Evolutionary conservation across 768 basidiomycete genomes (phyloP).

Genomic region (Mycena polygramma): DNA sequence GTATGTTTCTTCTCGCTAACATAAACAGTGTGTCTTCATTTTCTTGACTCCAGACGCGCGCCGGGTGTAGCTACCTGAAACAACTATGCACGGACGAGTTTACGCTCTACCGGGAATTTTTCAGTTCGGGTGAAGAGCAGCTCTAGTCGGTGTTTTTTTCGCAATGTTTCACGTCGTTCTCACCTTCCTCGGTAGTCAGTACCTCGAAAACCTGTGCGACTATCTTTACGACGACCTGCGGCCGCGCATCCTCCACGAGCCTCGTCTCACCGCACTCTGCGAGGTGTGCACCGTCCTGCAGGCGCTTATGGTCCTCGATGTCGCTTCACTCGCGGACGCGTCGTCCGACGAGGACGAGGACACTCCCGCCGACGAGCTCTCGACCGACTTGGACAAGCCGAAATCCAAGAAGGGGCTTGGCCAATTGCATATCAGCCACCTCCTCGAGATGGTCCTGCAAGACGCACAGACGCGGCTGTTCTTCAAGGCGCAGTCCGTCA

Average conservation of each 20-base stretch:
- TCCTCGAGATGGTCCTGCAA: constrained; percentile 62
- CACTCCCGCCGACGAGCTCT: constrained; percentile 33
- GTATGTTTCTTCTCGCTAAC: constrained; percentile 54
- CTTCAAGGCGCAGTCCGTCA: constrained; percentile 94
- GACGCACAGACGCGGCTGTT: constrained; percentile 96
- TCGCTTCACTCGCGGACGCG: constrained; percentile 58
- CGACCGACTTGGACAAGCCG: constrained; percentile 24
- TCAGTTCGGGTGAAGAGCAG: constrained; percentile 83
- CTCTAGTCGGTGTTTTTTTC: constrained; percentile 55
- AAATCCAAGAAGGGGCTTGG: constrained; percentile 48
- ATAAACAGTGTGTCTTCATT: constrained; percentile 3
- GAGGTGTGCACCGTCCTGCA: constrained; percentile 97
- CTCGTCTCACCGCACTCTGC: constrained; percentile 87
- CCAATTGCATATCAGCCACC: constrained; percentile 76
- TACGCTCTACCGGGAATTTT: constrained; percentile 86
- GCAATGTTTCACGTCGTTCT: neutral
- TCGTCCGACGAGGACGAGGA: constrained; percentile 49
- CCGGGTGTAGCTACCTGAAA: constrained; percentile 94
- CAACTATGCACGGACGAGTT: constrained; percentile 94
- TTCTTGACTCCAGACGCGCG: constrained; percentile 71
- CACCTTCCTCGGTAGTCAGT: constrained; percentile 66
- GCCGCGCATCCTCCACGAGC: constrained; percentile 95
- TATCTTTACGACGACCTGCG: constrained; percentile 96
- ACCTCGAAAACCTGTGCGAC: constrained; percentile 93
- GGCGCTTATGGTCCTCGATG: constrained; percentile 94